Base-by-base conservation (phyloP, 2,329 filamentous ascomycete genomes). In the Arthrinium phaeospermum region DNA sequence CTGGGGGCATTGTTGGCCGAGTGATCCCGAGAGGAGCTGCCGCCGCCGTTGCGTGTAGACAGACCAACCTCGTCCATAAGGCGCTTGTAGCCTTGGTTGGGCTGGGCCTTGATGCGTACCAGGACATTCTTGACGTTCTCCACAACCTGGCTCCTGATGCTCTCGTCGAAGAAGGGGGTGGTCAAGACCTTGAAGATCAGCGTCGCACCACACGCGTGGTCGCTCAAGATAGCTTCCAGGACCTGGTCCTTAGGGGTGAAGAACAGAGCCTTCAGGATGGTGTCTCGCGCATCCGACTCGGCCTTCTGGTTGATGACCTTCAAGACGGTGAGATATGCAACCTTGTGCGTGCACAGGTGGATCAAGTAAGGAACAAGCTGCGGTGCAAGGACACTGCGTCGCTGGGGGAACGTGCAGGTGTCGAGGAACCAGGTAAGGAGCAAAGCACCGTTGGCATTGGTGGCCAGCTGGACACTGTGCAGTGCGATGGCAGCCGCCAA, bases 281-380 rank as follows among this genome's bases (percentile, higher is more conserved):
- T 93, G 79, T 99, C 96, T 16, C 96, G 91, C 4, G 96, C 96
- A 74, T 98, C 96, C 0, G 94, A 89, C 83, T 99, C 96, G 46
- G 95, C 94, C 80, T 97, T 95, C 83, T 99, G 96, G 81, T 99
- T 99, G 83, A 99, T 97, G 69, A 98, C 95, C 86, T 99, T 99
- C 72, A 99, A 87, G 0, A 99, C 96, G 0, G 96, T 99, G 74
- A 98, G 87, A 80, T 98, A 98, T 0, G 96, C 96, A 71, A 99
- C 96, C 87, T 98, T 98, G 87, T 99, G 96, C 0, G 96, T 98
- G 87, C 96, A 98, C 8, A 99, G 89, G 80, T 98, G 94, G 34
- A 98, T 95, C 45, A 99, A 87, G 80, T 97, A 95, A 53, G 96
- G 95, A 22, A 98, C 94, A 34, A 99, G 90, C 77, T 95, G 91